These are phyloP conservation scores for Apiospora marii DNA, from an alignment of 2,329 filamentous ascomycete species.

Conservation along the genomic window DNA sequence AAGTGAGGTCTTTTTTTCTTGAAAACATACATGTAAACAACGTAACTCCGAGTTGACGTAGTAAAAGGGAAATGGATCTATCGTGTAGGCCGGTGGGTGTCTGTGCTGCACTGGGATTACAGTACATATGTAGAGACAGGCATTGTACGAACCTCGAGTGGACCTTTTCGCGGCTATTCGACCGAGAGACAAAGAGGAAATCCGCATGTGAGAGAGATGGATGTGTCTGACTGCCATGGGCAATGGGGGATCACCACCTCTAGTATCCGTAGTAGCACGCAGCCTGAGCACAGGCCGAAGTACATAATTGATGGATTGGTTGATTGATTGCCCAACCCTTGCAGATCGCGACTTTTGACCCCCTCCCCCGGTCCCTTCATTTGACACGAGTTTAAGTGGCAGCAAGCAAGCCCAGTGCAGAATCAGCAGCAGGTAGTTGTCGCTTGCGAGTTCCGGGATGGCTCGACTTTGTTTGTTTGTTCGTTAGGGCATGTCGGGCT, in stretches of 20 bases:
- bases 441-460: background rate
- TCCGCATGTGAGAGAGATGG: background rate
- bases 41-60: background rate
- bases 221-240: background rate
- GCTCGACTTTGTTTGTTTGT: background rate
- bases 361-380: background rate
- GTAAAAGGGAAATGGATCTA: background rate
- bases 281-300: background rate
- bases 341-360: background rate
- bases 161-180: slow-evolving; percentile 4
- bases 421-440: background rate
- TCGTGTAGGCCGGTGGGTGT: background rate
- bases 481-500: no score
- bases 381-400: background rate
- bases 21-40: background rate
- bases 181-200: slow-evolving; percentile 8
- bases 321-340: background rate
- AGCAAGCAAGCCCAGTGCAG: background rate
- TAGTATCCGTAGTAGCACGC: background rate
- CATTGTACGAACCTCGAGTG: slow-evolving; percentile 16
- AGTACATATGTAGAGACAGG: background rate
- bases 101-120: background rate
- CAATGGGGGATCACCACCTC: background rate
- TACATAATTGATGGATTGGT: background rate
- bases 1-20: background rate